Evolutionary conservation across 1,139 yeast genomes (phyloP).

Genomic region (Yamadazyma triangularis): DNA sequence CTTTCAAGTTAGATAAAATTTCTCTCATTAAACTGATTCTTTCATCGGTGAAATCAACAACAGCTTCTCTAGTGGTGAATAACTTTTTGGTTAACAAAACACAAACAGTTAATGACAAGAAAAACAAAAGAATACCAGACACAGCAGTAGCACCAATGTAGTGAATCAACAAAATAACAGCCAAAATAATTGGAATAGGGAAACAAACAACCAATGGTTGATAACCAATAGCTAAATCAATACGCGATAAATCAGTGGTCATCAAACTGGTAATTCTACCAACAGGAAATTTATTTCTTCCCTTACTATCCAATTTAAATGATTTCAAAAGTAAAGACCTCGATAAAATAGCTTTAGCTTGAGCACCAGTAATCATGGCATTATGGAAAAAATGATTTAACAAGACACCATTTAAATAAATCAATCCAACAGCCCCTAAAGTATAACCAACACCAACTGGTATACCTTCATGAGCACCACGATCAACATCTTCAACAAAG

Average conservation of each 20-base stretch:
- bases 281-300: constrained; percentile 32
- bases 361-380: constrained; percentile 48
- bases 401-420: constrained; percentile 37
- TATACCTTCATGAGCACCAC: constrained; percentile 29
- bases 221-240: constrained; percentile 44
- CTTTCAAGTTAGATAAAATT: constrained; percentile 36
- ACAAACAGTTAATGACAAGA: constrained; percentile 35
- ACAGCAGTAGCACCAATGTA: constrained; percentile 39
- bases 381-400: constrained; percentile 42
- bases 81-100: constrained; percentile 32
- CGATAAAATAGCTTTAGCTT: constrained; percentile 37
- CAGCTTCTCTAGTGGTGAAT: constrained; percentile 33
- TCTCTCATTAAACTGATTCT: constrained; percentile 44
- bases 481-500: constrained; percentile 33
- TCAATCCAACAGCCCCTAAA: constrained; percentile 35
- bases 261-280: constrained; percentile 42
- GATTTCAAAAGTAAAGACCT: constrained; percentile 37
- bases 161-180: constrained; percentile 31
- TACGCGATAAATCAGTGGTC: constrained; percentile 44
- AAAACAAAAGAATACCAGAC: constrained; percentile 40
- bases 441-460: constrained; percentile 41
- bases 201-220: constrained; percentile 43
- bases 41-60: constrained; percentile 38
- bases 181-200: constrained; percentile 42
- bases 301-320: constrained; percentile 31